These are phyloP conservation scores for Vairimorpha apis DNA, from an alignment of 371 early-diverging fungal genomes.

Conservation along the genomic window DNA sequence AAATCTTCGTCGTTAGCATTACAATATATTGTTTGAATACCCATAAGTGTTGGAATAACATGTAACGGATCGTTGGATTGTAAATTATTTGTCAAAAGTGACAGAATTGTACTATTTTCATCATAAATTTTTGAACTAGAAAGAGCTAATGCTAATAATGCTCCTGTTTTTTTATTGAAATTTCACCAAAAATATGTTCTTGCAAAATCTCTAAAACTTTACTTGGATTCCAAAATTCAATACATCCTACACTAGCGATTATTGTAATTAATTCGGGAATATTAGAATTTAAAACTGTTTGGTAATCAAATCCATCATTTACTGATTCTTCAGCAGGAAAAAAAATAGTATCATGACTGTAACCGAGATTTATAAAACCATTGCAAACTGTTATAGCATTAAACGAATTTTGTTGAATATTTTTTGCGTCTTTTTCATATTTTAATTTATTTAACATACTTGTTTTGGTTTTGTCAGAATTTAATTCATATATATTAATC, in stretches of 20 bases:
- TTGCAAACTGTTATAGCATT: constrained; percentile 37
- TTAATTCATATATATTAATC: constrained; percentile 32
- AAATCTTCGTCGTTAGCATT: constrained; percentile 24
- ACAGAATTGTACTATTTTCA: constrained; percentile 50
- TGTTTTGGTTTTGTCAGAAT: constrained; percentile 20
- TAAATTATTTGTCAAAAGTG: constrained; percentile 37
- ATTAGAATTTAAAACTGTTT: constrained; percentile 10
- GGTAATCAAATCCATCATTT: constrained; percentile 25
- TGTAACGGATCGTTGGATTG: constrained; percentile 32
- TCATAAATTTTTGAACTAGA: constrained; percentile 41
- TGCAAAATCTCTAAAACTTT: constrained; percentile 48
- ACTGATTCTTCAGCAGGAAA: constrained; percentile 1
- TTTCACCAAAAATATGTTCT: constrained; percentile 54
- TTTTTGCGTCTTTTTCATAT: constrained; percentile 42
- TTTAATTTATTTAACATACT: constrained; percentile 34
- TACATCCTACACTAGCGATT: constrained; percentile 49
- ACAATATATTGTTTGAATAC: constrained; percentile 42
- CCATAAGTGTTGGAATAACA: constrained; percentile 41
- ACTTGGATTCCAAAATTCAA: constrained; percentile 52
- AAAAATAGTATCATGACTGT: constrained; percentile 43
- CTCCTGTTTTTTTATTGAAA: constrained; percentile 35
- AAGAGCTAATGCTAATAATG: constrained; percentile 53
- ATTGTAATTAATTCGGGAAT: constrained; percentile 22
- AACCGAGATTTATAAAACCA: constrained; percentile 52
- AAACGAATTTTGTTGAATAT: constrained; percentile 8